These are phyloP conservation scores for Castanospermum australe DNA, from an alignment of 306 rosid species.

Conservation along the genomic window DNA sequence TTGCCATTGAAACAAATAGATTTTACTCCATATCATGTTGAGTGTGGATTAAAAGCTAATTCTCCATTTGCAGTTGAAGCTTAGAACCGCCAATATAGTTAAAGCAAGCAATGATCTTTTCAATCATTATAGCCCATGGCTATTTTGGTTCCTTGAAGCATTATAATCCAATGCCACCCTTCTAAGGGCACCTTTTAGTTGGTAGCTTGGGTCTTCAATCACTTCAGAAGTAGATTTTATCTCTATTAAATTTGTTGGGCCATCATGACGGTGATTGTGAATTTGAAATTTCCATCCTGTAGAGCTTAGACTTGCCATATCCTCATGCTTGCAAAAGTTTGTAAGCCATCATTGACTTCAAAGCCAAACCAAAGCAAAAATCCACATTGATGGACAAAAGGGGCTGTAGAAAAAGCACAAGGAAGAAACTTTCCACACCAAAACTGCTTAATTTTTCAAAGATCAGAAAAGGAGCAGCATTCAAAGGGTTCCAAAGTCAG, in stretches of 20 bases:
- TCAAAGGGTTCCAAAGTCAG: slow-evolving; percentile 24
- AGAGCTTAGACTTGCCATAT: not conserved
- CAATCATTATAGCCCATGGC: slow-evolving; percentile 27
- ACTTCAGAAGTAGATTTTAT: slow-evolving; percentile 2
- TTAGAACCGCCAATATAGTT: not conserved
- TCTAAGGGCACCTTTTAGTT: slow-evolving; percentile 20
- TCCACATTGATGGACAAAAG: slow-evolving; percentile 34
- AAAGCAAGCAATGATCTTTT: not conserved
- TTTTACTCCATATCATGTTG: not conserved
- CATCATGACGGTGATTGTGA: not conserved
- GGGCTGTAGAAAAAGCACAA: slow-evolving; percentile 15
- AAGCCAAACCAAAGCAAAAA: slow-evolving; percentile 30
- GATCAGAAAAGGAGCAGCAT: slow-evolving; percentile 6
- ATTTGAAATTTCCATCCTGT: not conserved
- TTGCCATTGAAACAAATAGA: not conserved
- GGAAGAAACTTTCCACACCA: slow-evolving; percentile 23
- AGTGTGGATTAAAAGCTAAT: slow-evolving; percentile 11
- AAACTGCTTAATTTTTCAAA: slow-evolving; percentile 36
- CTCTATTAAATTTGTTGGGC: not conserved
- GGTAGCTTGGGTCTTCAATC: slow-evolving; percentile 16
- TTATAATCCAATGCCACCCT: slow-evolving; percentile 23
- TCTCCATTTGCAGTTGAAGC: not conserved
- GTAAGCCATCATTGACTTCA: slow-evolving; percentile 38
- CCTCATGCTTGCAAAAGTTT: slow-evolving; percentile 20
- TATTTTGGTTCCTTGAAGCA: slow-evolving; percentile 13